phyloP scores from a whole-genome alignment of 805 yeast species.

The Yarrowia hollandica region DNA sequence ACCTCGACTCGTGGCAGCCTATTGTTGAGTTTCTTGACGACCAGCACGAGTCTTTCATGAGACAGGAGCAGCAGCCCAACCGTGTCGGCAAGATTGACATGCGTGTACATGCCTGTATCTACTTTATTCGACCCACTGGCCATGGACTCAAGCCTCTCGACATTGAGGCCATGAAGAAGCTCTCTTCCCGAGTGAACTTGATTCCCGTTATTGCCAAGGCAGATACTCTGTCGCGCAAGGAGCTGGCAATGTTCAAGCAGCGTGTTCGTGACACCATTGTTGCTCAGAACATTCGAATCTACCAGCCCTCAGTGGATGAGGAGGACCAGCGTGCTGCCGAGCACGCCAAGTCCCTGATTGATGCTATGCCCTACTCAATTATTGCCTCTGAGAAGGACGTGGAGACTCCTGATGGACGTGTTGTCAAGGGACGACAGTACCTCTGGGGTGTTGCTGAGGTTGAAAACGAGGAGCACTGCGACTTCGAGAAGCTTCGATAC shows the following conservation, averaged over 20 bases:
- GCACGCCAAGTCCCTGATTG: conserved; percentile 35
- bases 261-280: conserved; percentile 53
- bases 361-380: conserved; percentile 65
- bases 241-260: conserved; percentile 54
- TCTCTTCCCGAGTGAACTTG: conserved; percentile 71
- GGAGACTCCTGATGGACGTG: conserved; percentile 47
- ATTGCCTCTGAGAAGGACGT: conserved; percentile 63
- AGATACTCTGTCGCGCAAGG: conserved; percentile 65
- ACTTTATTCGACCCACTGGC: conserved; percentile 72
- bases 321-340: conserved; percentile 38
- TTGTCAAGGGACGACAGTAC: conserved; percentile 73
- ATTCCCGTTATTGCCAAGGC: conserved; percentile 82
- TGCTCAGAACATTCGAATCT: conserved; percentile 58
- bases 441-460: conserved; percentile 87
- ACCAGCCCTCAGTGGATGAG: conserved; percentile 50
- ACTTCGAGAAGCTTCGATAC: conserved; percentile 63
- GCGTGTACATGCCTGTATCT: conserved; percentile 82
- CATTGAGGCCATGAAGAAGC: conserved; percentile 67
- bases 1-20: conserved; percentile 71
- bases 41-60: conserved; percentile 65
- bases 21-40: conserved; percentile 74
- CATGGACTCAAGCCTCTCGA: conserved; percentile 65
- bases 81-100: conserved; percentile 56
- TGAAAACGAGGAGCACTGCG: conserved; percentile 75
- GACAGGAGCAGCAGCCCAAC: conserved; percentile 76